Base-by-base conservation (phyloP, 306 rosid genomes). In the Sindora glabra region DNA sequence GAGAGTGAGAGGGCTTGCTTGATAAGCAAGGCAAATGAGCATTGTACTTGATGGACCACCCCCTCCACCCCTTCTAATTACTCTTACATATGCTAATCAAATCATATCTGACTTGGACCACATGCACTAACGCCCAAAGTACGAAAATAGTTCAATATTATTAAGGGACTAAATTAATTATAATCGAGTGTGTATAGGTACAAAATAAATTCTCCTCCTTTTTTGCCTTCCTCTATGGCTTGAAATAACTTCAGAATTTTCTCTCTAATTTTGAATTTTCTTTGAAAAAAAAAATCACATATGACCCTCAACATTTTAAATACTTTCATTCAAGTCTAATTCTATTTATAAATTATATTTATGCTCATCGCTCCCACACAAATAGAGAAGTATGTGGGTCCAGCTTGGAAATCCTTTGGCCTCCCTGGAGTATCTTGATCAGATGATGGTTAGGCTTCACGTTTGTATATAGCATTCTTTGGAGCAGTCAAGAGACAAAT, bases 31-130 rank as follows among this genome's bases (percentile, higher is more conserved):
- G 90, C 82, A 84, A 80, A 70, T 80, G 79, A 82, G 78, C 84
- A 64, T 74, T 70, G 69, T 78, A 82, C 86, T 77, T 76, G 86
- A 87, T 87, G 95, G 97, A 82, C 88, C 97, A 75, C 91, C 92
- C n/a, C n/a, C n/a, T 74, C 94, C 86, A 67, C 69, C 80, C 81
- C 83, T 79, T 72, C 65, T 86, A 75, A 71, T 78, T 59, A 70
- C 75, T 34, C n/a, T n/a, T n/a, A n/a, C n/a, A n/a, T n/a, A n/a
- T n/a, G n/a, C n/a, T 63, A 67, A 59, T n/a, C n/a, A n/a, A n/a
- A 65, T 69, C 60, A 46, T 58, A 47, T 44, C 34, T n/a, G 56
- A 70, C 86, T 80, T 86, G 72, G 69, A 44, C 59, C 27, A 56
- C 69, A 86, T 85, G 84, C 81, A 74, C 52, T 54, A 54, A 66